These are phyloP conservation scores for Tephrocybe sp. DNA, from an alignment of 768 basidiomycete species.

Conservation along the genomic window DNA sequence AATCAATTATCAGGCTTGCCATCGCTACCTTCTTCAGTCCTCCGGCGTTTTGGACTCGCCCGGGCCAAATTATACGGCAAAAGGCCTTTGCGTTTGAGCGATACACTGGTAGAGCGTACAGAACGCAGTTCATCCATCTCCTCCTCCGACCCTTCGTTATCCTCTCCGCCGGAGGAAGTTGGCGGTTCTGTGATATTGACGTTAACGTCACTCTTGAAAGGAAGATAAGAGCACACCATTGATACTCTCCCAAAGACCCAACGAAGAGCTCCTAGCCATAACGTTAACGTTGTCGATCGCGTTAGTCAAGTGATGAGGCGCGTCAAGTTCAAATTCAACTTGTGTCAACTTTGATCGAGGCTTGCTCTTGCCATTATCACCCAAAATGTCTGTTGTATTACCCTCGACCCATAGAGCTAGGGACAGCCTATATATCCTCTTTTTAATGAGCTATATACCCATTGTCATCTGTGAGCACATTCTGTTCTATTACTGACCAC, in stretches of 20 bases:
- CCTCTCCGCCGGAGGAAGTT: conserved; percentile 6
- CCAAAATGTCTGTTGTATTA: conserved; percentile 9
- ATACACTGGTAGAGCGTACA: too few species aligned
- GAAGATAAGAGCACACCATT: neutral
- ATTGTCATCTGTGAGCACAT: conserved; percentile 14
- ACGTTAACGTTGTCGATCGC: neutral
- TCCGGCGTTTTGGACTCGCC: conserved; percentile 13
- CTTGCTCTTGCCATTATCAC: neutral
- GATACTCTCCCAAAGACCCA: conserved; percentile 9
- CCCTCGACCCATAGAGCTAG: conserved; percentile 12
- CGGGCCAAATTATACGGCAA: neutral
- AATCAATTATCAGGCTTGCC: neutral
- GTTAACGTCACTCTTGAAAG: neutral
- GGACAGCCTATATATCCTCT: conserved; percentile 17
- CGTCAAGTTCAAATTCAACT: neutral
- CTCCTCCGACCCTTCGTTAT: conserved; percentile 10
- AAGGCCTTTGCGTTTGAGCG: conserved; percentile 12
- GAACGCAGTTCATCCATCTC: conserved; percentile 3
- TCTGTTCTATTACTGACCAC: neutral
- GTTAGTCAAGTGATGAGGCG: neutral
- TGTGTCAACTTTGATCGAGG: neutral
- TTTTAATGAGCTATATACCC: conserved; percentile 17
- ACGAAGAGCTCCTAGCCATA: conserved; percentile 7
- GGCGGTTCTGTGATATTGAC: conserved; percentile 7
- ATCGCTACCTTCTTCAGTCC: neutral